Base-by-base conservation (phyloP, 345 rosid genomes). In the Murraya koenigii region DNA sequence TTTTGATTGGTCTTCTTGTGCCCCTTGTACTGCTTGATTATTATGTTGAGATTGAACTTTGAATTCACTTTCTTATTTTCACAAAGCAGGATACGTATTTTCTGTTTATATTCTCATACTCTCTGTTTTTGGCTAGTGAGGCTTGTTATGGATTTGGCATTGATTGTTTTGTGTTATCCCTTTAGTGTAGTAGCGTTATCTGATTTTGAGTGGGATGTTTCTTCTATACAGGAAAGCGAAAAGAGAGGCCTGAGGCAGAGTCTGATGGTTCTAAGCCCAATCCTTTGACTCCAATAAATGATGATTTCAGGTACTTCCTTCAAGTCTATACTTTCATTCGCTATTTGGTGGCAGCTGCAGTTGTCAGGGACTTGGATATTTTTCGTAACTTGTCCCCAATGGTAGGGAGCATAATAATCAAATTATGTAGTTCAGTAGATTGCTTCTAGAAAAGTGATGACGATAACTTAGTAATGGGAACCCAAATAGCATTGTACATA, bases 251-350 rank as follows among this genome's bases (percentile, higher is more conserved):
- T 3, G 89, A 83, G 74, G 79, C 78, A 7, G 91, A 82, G 33
- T 62, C 84, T 32, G 89, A 86, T 78, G 87, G 74, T 82, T 81
- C 86, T 78, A 83, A 79, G 75, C 80, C 52, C 35, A 85, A 85
- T 87, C 90, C 93, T 25, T 82, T 96, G 39, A 69, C 47, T 72
- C 99, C 98, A 1, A 82, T 81, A 32, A 88, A 81, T 71, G 90
- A 87, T 62, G 98, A 96, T 83, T 85, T 58, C 88, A 89, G 99
- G 99, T 96, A 74, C 66, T 78, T 74, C 22, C 77, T 63, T 44
- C 22, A 54, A 63, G n/a, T 76, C 62, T 41, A 30, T 69, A 68
- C 41, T 64, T 75, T n/a, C 49, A 59, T 47, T 49, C 61, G 15
- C 25, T 6, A 35, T 36, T 52, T 30, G 6, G 44, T 8, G 23